A percentile compares a stretch with the other conserved stretches of the same genome.
Conservation (phyloP, 2,329 filamentous ascomycete species). For the Colletotrichum tabaci region DNA sequence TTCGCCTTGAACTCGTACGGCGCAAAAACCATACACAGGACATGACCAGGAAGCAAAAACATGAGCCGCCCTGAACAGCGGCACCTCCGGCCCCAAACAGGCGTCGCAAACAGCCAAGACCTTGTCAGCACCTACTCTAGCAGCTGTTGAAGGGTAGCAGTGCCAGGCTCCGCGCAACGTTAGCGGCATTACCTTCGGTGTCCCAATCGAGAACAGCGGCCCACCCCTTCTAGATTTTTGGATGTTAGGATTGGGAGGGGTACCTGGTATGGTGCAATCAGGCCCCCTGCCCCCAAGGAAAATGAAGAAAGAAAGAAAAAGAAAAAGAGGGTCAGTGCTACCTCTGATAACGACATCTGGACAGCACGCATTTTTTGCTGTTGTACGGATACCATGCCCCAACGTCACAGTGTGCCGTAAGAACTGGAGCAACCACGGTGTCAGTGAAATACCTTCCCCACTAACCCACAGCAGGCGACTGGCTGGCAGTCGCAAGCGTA, state of each 20-base stretch:
- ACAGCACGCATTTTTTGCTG: slow-evolving; percentile 8
- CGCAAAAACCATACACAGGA: not conserved
- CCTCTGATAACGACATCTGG: not conserved
- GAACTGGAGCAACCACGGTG: not conserved
- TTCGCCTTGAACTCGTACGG: not conserved
- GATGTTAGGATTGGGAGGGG: not conserved
- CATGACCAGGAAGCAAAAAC: not conserved
- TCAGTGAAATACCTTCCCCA: slow-evolving; percentile 14
- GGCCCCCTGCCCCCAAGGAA: not conserved
- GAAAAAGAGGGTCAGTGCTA: not conserved
- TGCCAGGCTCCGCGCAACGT: slow-evolving; percentile 18
- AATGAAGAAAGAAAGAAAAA: not conserved
- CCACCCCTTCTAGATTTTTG: slow-evolving; percentile 14
- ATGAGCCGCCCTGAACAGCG: slow-evolving; percentile 29
- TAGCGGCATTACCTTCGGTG: slow-evolving; percentile 35
- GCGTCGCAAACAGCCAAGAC: slow-evolving; percentile 26
- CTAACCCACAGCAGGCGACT: slow-evolving; percentile 26
- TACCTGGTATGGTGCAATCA: slow-evolving; percentile 27
- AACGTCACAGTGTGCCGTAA: not conserved
- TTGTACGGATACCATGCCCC: slow-evolving; percentile 6
- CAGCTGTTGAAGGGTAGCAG: slow-evolving; percentile 27
- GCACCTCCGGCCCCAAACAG: slow-evolving; percentile 25
- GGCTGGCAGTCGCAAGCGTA: slow-evolving; percentile 20
- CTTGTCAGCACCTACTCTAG: slow-evolving; percentile 23
- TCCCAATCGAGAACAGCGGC: slow-evolving; percentile 32